phyloP scores from a whole-genome alignment of 1,284 basidiomycete species.

The Pulchroboletus neoregius region DNA sequence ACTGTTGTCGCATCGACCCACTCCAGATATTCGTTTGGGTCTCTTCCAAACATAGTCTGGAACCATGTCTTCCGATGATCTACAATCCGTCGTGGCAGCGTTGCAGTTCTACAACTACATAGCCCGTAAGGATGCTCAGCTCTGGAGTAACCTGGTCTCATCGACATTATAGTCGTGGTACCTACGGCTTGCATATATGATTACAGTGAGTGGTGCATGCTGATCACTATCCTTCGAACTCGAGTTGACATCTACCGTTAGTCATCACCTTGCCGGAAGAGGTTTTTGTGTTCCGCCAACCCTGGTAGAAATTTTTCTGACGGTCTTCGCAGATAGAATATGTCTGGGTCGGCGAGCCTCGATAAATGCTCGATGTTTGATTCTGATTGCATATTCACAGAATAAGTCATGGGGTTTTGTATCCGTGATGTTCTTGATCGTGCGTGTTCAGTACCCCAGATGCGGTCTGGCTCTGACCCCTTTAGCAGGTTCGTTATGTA shows the following conservation, averaged over 20 bases:
- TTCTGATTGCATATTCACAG: constrained; percentile 12
- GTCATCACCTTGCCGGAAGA: constrained; percentile 20
- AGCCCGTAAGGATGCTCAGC: constrained; percentile 10
- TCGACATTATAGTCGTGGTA: constrained; percentile 9
- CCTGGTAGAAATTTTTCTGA: background rate
- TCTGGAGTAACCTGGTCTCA: constrained; percentile 1
- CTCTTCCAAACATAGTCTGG: background rate
- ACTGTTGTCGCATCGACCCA: too few relatives aligned
- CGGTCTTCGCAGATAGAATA: constrained; percentile 9
- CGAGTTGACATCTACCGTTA: background rate
- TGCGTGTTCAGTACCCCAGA: constrained; percentile 4
- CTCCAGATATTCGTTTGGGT: background rate
- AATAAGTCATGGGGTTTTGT: constrained; percentile 20
- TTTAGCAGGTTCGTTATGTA: constrained; percentile 20
- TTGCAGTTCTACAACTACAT: constrained; percentile 16
- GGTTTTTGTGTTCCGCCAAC: constrained; percentile 2
- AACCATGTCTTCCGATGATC: constrained; percentile 20
- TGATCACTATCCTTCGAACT: background rate
- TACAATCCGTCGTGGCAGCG: constrained; percentile 4
- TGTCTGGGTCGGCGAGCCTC: constrained; percentile 19
- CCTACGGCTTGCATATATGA: constrained; percentile 16
- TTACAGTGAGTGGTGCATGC: constrained; percentile 16
- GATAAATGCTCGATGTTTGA: background rate
- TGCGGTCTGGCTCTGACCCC: background rate
- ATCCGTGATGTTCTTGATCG: constrained; percentile 17